Evolutionary conservation across 2,329 filamentous ascomycete genomes (phyloP), one percentile per base, ranked within the genome.

Genomic region (Drechslerella coelobrocha): DNA sequence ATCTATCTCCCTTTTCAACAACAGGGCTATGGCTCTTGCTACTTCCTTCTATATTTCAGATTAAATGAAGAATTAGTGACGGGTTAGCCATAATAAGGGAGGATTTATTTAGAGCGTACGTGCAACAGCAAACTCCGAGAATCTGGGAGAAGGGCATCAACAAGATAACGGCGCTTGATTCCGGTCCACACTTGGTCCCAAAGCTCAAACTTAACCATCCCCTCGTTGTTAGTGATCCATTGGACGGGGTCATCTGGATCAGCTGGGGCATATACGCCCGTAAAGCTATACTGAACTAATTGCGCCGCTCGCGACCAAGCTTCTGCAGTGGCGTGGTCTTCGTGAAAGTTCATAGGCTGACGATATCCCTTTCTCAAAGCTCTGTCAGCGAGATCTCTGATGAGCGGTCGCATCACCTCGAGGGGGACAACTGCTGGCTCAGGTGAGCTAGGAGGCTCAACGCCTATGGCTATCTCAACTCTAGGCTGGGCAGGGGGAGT

Each of bases 281-380:
- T 27, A n/a, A 57, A 57, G 8, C 24, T 41, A 34, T 61, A 68
- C 7, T 43, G 43, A 6, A 6, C 39, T 19, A 59, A 21, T 19
- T 43, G 29, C 0, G 2, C 17, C 1, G 5, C 26, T 4, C 45
- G 26, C 5, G 24, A 10, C 65, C 65, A 69, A 10, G 10, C 24
- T 2, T 52, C 4, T 2, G 31, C 34, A n/a, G n/a, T n/a, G 14
- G 7, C 9, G 2, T 52, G 24, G 24, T 56, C 43, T 31, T 56
- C 31, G 14, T 57, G 51, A 29, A 56, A 61, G 27, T 69, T 69
- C 43, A 69, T 21, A 10, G 65, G 65, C 29, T 69, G 65, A 6
- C 65, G 65, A 17, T 34, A 62, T 17, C 65, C 65, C 39, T 55
- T 47, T 6, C 27, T 56, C 1, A 69, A 19, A 59, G 65, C 65